These are phyloP conservation scores for Phaseolus coccineus DNA, from an alignment of 331 rosid genomes.

Conservation along the genomic window DNA sequence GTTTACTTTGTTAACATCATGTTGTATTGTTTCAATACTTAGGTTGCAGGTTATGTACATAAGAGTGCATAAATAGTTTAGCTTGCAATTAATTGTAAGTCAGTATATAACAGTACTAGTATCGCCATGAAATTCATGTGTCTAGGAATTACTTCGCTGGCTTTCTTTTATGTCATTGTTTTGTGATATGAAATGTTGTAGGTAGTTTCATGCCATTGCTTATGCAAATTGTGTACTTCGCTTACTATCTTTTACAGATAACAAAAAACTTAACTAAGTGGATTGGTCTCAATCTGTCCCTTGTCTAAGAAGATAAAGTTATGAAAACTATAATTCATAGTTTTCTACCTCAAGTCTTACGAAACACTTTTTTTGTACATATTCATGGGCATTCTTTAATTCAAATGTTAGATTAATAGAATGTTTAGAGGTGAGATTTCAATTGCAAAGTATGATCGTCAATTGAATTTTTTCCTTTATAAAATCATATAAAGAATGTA, in stretches of 20 bases:
- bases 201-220: conserved; percentile 2
- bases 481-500: neutral
- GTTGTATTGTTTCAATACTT: conserved; percentile 44
- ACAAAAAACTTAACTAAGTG: neutral
- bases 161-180: neutral
- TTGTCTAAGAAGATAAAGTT: neutral
- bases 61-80: conserved; percentile 18
- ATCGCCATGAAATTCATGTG: conserved; percentile 28
- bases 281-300: neutral
- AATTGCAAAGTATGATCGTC: neutral
- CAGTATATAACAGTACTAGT: conserved; percentile 12
- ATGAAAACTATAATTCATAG: neutral
- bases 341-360: no score
- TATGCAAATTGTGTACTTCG: no score
- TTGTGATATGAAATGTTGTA: neutral
- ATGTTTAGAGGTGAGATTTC: neutral
- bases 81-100: conserved; percentile 33
- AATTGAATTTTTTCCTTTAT: no score
- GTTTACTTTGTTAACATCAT: conserved; percentile 2
- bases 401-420: neutral
- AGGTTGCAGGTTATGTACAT: conserved; percentile 51
- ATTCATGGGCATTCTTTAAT: no score
- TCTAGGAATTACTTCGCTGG: neutral
- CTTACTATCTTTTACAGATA: neutral
- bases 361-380: no score